Base-by-base conservation (phyloP, 345 rosid species). In the Eucalyptus regnans region DNA sequence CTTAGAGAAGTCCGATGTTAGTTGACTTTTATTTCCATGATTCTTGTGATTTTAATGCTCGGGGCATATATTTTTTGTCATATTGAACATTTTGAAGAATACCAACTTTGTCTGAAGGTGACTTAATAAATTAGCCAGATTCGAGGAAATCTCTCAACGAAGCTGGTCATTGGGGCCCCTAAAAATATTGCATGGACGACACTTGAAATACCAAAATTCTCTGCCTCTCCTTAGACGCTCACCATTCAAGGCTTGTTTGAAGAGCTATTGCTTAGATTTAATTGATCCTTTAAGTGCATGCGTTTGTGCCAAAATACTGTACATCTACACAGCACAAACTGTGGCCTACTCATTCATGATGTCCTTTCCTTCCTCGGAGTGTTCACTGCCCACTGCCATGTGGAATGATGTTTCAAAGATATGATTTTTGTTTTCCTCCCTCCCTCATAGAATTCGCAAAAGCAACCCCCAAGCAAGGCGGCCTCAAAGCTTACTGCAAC, bases 81-180 rank as follows among this genome's bases (percentile, higher is more conserved):
- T 49, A 49, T 49, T 49, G 50, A 49, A 12, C 5, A 49, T 4
- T 49, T 49, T 12, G 50, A 49, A 49, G 5, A 49, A 54, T 54
- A 20, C 27, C 22, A 4, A 54, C 27, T 54, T 22, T 4, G 60
- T 62, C 17, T 29, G 1, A 62, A 62, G 31, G 4, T 27, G 33
- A 62, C 12, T 0, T 62, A 8, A 2, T 27, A 27, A 16, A 62
- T 0, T 12, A 12, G 68, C 7, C 7, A 27, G 4, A 62, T 60
- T 1, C 0, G 8, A 62, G 31, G 16, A 27, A 62, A 62, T 62
- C 68, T 12, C 4, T 11, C 2, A 3, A 27, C 4, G 12, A 5
- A 62, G 13, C 31, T 27, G 8, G 15, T 62, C 31, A 62, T 0
- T 12, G 4, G 12, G 33, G 16, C 68, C 16, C 15, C 33, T 62